Conservation (phyloP, 768 basidiomycete species). For the Boletus barrowsii region DNA sequence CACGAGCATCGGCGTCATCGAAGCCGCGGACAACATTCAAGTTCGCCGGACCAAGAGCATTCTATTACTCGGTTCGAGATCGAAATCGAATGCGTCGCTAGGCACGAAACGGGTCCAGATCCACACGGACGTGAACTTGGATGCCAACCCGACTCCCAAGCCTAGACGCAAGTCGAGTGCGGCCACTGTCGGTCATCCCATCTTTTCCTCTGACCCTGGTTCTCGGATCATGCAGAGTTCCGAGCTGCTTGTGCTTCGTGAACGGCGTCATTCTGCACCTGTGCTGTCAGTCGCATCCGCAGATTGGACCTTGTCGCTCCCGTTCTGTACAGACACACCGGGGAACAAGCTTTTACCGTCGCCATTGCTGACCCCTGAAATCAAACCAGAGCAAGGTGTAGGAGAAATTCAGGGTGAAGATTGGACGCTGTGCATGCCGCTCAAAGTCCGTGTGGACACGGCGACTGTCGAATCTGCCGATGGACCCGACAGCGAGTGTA, state of each 20-base stretch:
- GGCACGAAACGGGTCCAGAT: slow-evolving; percentile 30
- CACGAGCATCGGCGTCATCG: slow-evolving; percentile 29
- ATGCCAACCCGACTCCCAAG: slow-evolving; percentile 10
- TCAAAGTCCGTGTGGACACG: slow-evolving; percentile 11
- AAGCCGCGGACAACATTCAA: slow-evolving; percentile 25
- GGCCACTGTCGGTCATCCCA: slow-evolving; percentile 7
- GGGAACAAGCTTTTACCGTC: slow-evolving; percentile 18
- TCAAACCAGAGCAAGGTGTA: not conserved
- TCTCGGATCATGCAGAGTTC: slow-evolving; percentile 6
- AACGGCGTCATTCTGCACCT: slow-evolving; percentile 32
- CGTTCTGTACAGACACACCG: slow-evolving; percentile 27
- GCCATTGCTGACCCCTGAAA: not conserved
- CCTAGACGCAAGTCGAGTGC: slow-evolving; percentile 28
- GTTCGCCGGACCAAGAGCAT: slow-evolving; percentile 33
- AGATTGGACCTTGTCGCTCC: slow-evolving; percentile 33
- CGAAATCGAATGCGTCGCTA: slow-evolving; percentile 22
- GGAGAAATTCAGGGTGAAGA: slow-evolving; percentile 22
- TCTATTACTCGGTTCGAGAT: slow-evolving; percentile 26
- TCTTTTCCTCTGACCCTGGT: not conserved
- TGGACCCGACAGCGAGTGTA: slow-evolving; percentile 1
- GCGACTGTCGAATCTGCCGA: not conserved
- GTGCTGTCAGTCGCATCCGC: slow-evolving; percentile 10
- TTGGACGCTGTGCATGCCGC: slow-evolving; percentile 34
- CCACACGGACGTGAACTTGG: slow-evolving; percentile 21
- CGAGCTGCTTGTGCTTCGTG: slow-evolving; percentile 22